Conservation (phyloP, 495 filamentous ascomycete genomes). For the Terfezia claveryi region DNA sequence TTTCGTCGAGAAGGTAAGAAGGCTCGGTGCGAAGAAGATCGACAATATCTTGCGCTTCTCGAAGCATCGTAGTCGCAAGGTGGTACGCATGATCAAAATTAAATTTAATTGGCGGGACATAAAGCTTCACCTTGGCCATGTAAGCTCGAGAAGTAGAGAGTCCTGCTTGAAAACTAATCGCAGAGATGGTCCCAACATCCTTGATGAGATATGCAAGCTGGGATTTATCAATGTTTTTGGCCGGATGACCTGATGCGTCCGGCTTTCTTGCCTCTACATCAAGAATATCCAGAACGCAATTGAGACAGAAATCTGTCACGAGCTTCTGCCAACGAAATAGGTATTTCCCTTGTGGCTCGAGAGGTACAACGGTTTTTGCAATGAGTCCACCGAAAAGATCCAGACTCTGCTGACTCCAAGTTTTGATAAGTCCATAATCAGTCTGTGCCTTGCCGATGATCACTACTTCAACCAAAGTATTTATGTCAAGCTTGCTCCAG, state of each 20-base stretch:
- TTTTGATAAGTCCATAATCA: conserved; percentile 3
- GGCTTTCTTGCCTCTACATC: neutral
- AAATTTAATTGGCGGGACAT: no score
- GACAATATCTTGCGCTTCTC: conserved; percentile 3
- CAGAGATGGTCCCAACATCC: no score
- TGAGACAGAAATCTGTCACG: conserved; percentile 4
- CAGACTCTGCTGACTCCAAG: neutral
- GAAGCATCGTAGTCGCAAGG: conserved; percentile 1
- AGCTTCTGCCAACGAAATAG: neutral
- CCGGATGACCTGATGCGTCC: no score
- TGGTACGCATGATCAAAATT: neutral
- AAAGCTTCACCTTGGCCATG: no score
- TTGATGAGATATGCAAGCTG: no score
- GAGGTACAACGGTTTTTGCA: no score
- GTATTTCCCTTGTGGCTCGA: no score
- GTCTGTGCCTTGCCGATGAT: neutral
- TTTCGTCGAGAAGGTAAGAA: conserved; percentile 2
- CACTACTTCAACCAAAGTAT: neutral
- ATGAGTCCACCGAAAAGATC: neutral
- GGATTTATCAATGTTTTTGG: no score
- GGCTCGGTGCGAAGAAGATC: conserved; percentile 1
- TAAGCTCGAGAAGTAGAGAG: no score
- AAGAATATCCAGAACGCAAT: conserved; percentile 3
- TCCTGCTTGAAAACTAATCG: no score
- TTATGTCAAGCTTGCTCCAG: neutral